Evolutionary conservation across 2,329 filamentous ascomycete species (phyloP).

Genomic region (Blastomyces silverae): DNA sequence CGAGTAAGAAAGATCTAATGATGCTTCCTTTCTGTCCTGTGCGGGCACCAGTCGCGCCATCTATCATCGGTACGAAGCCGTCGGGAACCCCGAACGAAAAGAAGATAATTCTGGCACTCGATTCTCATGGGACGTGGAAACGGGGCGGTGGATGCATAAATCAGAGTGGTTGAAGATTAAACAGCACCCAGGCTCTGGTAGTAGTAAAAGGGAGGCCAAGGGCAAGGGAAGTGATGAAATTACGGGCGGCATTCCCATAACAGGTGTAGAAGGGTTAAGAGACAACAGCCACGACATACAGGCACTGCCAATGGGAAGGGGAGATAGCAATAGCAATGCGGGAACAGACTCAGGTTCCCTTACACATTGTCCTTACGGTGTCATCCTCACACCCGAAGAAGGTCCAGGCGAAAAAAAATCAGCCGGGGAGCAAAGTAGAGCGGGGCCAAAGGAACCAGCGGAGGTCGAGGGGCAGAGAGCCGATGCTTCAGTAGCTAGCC

Average conservation of each 20-base stretch:
- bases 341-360: not conserved
- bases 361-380: not conserved
- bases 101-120: slow-evolving; percentile 6
- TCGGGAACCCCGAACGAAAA: slow-evolving; percentile 17
- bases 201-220: not conserved
- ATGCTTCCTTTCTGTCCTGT: not conserved
- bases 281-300: not conserved
- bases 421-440: not conserved
- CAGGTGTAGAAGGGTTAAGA: not conserved
- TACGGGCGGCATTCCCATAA: not conserved
- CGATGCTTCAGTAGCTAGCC: too few relatives aligned
- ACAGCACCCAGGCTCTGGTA: not conserved
- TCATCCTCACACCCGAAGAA: not conserved
- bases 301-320: not conserved
- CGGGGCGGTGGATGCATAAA: slow-evolving; percentile 21
- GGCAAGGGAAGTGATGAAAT: not conserved
- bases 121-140: slow-evolving; percentile 19
- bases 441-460: not conserved
- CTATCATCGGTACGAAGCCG: slow-evolving; percentile 21
- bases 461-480: not conserved
- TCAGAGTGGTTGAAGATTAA: slow-evolving; percentile 9
- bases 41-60: slow-evolving; percentile 11
- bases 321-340: not conserved
- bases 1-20: not conserved
- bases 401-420: not conserved